Evolutionary conservation across 164 flowering plant genomes (phyloP).

Genomic region (Sedum album): DNA sequence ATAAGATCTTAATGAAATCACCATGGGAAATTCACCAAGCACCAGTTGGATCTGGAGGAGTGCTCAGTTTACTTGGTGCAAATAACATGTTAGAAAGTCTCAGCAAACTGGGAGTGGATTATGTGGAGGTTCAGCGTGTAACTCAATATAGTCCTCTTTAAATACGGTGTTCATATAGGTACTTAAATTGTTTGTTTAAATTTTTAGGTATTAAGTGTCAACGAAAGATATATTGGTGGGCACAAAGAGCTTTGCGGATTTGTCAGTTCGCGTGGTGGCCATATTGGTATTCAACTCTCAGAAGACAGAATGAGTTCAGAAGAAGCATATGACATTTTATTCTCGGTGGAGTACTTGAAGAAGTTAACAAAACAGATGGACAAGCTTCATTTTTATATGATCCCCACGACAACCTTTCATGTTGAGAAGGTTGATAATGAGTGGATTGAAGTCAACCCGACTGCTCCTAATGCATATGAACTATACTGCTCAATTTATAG

Average conservation of each 20-base stretch:
- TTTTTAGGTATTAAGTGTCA: conserved; percentile 45
- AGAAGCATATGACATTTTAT: conserved; percentile 39
- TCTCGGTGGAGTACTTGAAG: conserved; percentile 47
- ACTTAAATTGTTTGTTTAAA: neutral
- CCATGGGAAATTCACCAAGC: conserved; percentile 85
- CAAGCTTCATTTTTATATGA: conserved; percentile 38
- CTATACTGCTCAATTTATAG: conserved; percentile 46
- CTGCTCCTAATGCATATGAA: conserved; percentile 60
- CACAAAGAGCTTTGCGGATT: conserved; percentile 41
- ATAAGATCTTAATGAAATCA: conserved; percentile 70
- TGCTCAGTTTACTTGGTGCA: conserved; percentile 55
- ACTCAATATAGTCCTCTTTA: neutral
- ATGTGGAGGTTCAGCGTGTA: no score
- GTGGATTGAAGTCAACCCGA: conserved; percentile 59
- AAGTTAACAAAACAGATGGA: conserved; percentile 32
- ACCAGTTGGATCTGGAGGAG: conserved; percentile 81
- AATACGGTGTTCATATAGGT: neutral
- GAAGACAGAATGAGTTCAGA: conserved; percentile 19
- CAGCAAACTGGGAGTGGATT: no score
- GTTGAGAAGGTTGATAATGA: conserved; percentile 54
- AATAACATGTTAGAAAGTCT: conserved; percentile 43
- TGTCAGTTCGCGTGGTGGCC: conserved; percentile 36
- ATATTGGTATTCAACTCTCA: conserved; percentile 44
- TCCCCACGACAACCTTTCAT: conserved; percentile 26
- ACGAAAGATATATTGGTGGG: conserved; percentile 14